Conservation (phyloP, 1,284 basidiomycete species). For the Fistulina hepatica region DNA sequence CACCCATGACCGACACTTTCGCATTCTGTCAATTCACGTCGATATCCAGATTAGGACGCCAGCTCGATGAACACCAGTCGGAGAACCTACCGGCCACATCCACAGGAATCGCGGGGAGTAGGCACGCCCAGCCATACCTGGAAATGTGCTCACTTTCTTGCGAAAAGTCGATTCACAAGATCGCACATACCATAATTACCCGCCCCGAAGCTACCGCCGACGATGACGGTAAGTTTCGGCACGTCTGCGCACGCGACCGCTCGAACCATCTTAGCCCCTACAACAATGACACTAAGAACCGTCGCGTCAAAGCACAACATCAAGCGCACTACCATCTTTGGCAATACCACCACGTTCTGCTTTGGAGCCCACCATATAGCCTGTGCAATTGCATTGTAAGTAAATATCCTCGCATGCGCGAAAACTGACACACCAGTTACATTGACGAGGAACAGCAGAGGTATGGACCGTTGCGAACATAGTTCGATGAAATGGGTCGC, state of each 20-base stretch:
- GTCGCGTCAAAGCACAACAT: neutral
- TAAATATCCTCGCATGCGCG: constrained; percentile 5
- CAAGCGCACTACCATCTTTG: constrained; percentile 63
- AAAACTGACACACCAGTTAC: constrained; percentile 51
- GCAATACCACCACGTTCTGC: constrained; percentile 93
- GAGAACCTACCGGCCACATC: constrained; percentile 84
- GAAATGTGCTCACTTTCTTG: neutral
- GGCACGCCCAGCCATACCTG: constrained; percentile 84
- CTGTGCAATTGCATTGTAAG: constrained; percentile 22
- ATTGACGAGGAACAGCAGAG: constrained; percentile 89
- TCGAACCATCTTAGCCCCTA: constrained; percentile 88
- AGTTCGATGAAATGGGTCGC: constrained; percentile 93
- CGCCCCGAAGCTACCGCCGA: constrained; percentile 93
- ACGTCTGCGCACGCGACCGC: constrained; percentile 92
- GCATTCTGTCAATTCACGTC: constrained; percentile 73
- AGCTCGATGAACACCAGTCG: constrained; percentile 5
- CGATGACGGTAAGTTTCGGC: constrained; percentile 87
- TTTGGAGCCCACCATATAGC: constrained; percentile 93
- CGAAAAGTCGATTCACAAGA: constrained; percentile 4
- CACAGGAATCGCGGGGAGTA: constrained; percentile 92
- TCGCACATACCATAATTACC: constrained; percentile 76
- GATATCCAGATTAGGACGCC: constrained; percentile 8
- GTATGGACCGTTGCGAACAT: constrained; percentile 85
- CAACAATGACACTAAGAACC: neutral
- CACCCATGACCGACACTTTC: constrained; percentile 95